These are phyloP conservation scores for Cryphonectria naterciae DNA, from an alignment of 2,329 filamentous ascomycete species.

Conservation along the genomic window DNA sequence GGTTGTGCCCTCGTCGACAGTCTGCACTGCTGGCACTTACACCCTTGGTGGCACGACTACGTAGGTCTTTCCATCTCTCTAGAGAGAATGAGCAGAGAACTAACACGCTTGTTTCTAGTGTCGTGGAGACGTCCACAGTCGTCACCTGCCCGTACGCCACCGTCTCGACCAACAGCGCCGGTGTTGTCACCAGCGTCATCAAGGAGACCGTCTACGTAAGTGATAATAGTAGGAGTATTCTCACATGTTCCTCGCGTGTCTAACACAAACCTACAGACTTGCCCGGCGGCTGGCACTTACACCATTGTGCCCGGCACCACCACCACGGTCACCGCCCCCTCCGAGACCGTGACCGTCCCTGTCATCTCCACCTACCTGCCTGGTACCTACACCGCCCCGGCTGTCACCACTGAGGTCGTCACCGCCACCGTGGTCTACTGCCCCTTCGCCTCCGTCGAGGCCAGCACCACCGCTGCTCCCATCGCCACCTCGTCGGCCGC, in stretches of 20 bases:
- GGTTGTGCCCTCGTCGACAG: slow-evolving; percentile 64
- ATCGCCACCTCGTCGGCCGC: slow-evolving; percentile 32
- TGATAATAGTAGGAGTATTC: not conserved
- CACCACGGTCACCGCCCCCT: slow-evolving; percentile 57
- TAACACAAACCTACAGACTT: slow-evolving; percentile 45
- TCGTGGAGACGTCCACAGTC: slow-evolving; percentile 68
- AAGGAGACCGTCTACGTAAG: slow-evolving; percentile 66
- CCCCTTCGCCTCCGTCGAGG: slow-evolving; percentile 61
- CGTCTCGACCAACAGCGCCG: slow-evolving; percentile 56
- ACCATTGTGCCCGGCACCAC: slow-evolving; percentile 69
- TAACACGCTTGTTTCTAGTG: slow-evolving; percentile 28
- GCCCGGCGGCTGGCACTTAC: slow-evolving; percentile 75
- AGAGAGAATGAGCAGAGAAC: not conserved
- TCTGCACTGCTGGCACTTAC: slow-evolving; percentile 66
- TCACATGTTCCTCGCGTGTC: not conserved
- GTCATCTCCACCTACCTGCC: slow-evolving; percentile 66
- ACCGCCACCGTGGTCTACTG: slow-evolving; percentile 72
- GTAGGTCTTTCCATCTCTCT: slow-evolving; percentile 11
- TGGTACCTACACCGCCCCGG: slow-evolving; percentile 74
- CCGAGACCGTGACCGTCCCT: slow-evolving; percentile 65
- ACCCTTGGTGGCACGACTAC: slow-evolving; percentile 76
- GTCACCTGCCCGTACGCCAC: slow-evolving; percentile 73
- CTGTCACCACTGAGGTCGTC: slow-evolving; percentile 69
- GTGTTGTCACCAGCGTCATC: slow-evolving; percentile 69
- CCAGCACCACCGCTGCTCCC: slow-evolving; percentile 38